Conservation (phyloP, 2,329 filamentous ascomycete genomes). For the Cytospora piceicola region DNA sequence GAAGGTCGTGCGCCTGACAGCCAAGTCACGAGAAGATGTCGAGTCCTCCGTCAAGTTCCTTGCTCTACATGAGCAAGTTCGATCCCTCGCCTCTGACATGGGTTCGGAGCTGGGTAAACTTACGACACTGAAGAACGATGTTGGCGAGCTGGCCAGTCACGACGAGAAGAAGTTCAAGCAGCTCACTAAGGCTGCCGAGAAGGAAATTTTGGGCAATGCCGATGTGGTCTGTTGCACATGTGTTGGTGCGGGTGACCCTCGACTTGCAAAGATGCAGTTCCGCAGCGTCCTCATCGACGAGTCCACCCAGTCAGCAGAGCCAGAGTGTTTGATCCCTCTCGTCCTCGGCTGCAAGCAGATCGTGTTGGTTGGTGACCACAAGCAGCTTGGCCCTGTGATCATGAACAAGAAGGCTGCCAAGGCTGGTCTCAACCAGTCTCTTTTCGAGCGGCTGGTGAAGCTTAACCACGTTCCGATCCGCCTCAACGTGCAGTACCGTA, state of each 20-base stretch:
- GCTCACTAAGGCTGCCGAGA: constrained; percentile 88
- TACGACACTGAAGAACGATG: constrained; percentile 87
- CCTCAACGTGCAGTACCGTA: constrained; percentile 96
- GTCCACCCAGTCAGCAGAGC: constrained; percentile 96
- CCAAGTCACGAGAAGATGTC: constrained; percentile 97
- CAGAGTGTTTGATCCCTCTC: constrained; percentile 97
- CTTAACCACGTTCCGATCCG: constrained; percentile 89
- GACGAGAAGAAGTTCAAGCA: constrained; percentile 99
- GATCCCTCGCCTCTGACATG: constrained; percentile 80
- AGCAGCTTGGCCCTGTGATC: constrained; percentile 96
- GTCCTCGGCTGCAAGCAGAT: constrained; percentile 98
- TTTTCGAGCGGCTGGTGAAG: constrained; percentile 94
- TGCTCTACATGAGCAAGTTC: constrained; percentile 94
- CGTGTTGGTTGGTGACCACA: constrained; percentile 97
- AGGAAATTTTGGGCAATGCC: constrained; percentile 91
- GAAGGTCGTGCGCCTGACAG: constrained; percentile 97
- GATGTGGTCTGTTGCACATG: constrained; percentile 99
- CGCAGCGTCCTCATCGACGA: constrained; percentile 97
- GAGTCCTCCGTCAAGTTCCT: constrained; percentile 97
- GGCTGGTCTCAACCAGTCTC: constrained; percentile 94
- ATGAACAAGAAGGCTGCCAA: constrained; percentile 99
- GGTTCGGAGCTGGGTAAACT: constrained; percentile 93
- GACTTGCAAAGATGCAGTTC: constrained; percentile 96
- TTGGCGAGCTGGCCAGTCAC: constrained; percentile 89
- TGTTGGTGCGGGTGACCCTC: constrained; percentile 93